Evolutionary conservation across 257 asterid species (phyloP), one percentile per base, ranked within the genome.

Genomic region (Paraleonurus japonicus): DNA sequence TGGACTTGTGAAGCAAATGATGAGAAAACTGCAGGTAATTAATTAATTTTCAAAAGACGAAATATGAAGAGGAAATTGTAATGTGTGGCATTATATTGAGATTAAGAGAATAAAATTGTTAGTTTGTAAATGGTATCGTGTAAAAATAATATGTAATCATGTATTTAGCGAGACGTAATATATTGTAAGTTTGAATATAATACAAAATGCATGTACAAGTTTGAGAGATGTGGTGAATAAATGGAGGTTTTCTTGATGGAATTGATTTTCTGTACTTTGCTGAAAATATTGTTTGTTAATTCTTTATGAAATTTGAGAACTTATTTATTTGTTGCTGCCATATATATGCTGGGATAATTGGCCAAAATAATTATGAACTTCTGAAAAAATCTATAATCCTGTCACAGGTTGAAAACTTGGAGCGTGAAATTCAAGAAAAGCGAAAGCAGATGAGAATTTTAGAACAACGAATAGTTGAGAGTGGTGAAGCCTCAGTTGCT

Each of bases 401-500:
- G 43, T 69, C 50, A 33, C 93, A 95, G 98, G 82, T 92, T 76
- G 86, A 92, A 81, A 83, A 81, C 78, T 73, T 95, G 87, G 98
- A 95, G 86, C 75, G 65, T 65, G 99, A 92, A 77, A 92, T 95
- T 81, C 86, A 87, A 70, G 97, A 84, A 75, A 95, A 95, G 81
- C 88, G 79, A 79, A 83, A 71, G 80, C 99, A 88, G 81, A 88
- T 92, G 97, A 81, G 80, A 76, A 75, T 81, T 55, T 77, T 95
- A 67, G 99, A 95, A 80, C 96, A 87, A 65, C 93, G 90, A 4
- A 92, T 95, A 61, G 88, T 81, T 70, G 98, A 88, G 78, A 84
- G 87, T 78, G 90, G 96, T 67, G 93, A 95, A 87, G 86, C 90
- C 53, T 92, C 98, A 27, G 86, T 81, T 76, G 85, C 87, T 70